Evolutionary conservation across 192 early-diverging fungal species (phyloP).

Genomic region (Radiomyces spectabilis): DNA sequence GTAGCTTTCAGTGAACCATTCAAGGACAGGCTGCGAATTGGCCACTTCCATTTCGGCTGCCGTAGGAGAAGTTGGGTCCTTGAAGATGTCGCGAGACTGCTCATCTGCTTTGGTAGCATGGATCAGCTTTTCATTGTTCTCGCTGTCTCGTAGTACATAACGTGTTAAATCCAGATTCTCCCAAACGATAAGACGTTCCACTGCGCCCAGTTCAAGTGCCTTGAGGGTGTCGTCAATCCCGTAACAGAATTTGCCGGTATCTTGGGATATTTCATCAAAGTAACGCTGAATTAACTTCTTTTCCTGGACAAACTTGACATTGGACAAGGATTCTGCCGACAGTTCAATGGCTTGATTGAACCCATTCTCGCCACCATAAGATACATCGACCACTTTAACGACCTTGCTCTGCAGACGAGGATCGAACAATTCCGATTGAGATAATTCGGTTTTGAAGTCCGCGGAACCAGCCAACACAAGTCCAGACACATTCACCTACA

Average conservation of each 20-base stretch:
- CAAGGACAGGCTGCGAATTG: slow-evolving; percentile 75
- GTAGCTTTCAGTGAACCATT: slow-evolving; percentile 98
- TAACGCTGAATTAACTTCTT: slow-evolving; percentile 93
- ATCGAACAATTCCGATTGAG: slow-evolving; percentile 95
- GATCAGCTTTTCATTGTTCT: slow-evolving; percentile 56
- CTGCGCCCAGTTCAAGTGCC: slow-evolving; percentile 94
- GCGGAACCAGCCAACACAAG: slow-evolving; percentile 96
- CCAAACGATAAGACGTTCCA: slow-evolving; percentile 98
- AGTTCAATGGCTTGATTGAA: slow-evolving; percentile 98
- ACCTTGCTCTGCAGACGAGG: slow-evolving; percentile 83
- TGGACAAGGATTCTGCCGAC: slow-evolving; percentile 81
- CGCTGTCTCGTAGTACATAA: slow-evolving; percentile 67
- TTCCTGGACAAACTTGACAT: slow-evolving; percentile 99
- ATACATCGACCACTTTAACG: slow-evolving; percentile 93
- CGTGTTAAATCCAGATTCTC: slow-evolving; percentile 86
- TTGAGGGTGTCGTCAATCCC: slow-evolving; percentile 95
- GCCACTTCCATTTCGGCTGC: slow-evolving; percentile 73
- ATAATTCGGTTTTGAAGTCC: slow-evolving; percentile 97
- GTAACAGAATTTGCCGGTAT: slow-evolving; percentile 94
- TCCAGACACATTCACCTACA: slow-evolving; percentile 69
- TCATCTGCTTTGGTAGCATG: slow-evolving; percentile 85
- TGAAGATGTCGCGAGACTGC: slow-evolving; percentile 65
- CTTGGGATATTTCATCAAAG: slow-evolving; percentile 96
- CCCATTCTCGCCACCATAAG: slow-evolving; percentile 98
- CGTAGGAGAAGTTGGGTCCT: slow-evolving; percentile 28